These are phyloP conservation scores for Groenewaldozyma tartarivorans DNA, from an alignment of 805 yeast species.

Conservation along the genomic window DNA sequence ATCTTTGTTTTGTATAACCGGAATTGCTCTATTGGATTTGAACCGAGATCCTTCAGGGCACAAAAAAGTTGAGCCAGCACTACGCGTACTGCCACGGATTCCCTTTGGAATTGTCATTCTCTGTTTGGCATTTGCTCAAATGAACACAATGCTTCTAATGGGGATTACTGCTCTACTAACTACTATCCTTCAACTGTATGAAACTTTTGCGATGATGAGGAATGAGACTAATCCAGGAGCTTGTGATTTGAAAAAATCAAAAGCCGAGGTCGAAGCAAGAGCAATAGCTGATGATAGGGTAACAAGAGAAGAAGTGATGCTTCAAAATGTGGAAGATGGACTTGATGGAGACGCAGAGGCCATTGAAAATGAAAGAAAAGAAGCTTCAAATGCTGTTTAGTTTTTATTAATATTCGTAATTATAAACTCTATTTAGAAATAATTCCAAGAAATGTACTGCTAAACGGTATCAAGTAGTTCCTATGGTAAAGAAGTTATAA, in stretches of 20 bases:
- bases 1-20: slow-evolving; percentile 31
- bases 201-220: slow-evolving; percentile 23
- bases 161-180: slow-evolving; percentile 35
- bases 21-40: slow-evolving; percentile 37
- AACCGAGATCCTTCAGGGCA: slow-evolving; percentile 32
- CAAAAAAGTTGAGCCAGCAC: slow-evolving; percentile 25
- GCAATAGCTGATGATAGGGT: background rate
- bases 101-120: slow-evolving; percentile 33
- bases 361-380: background rate
- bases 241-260: background rate
- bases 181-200: slow-evolving; percentile 30
- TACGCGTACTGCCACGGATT: slow-evolving; percentile 33
- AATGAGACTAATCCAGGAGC: background rate
- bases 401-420: too few species aligned
- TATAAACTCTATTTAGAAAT: too few species aligned
- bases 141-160: slow-evolving; percentile 32
- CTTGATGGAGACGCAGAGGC: background rate
- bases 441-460: too few species aligned
- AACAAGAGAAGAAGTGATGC: background rate
- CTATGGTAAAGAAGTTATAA: too few species aligned
- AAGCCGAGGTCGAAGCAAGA: background rate
- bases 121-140: slow-evolving; percentile 36
- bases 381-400: too few species aligned
- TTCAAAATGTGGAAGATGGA: too few species aligned
- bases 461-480: too few species aligned